A percentile compares a stretch with the other conserved stretches of the same genome.
phyloP scores from a whole-genome alignment of 2,329 filamentous ascomycete genomes.

The Harringtonia aguacate region DNA sequence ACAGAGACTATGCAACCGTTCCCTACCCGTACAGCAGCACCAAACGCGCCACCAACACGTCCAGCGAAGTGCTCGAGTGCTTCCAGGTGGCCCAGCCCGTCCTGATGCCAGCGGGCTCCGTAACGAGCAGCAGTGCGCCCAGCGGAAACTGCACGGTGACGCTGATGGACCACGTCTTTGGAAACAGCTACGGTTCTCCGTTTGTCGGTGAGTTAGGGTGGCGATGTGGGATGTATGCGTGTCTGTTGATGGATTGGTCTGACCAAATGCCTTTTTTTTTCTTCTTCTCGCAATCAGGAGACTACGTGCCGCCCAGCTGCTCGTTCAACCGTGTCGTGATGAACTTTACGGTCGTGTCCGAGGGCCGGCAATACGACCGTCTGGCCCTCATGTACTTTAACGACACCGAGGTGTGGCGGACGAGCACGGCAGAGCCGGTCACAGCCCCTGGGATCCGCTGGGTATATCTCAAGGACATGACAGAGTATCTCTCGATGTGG shows the following conservation, averaged over 20 bases:
- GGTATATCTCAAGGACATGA: constrained; percentile 73
- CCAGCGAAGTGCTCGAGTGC: constrained; percentile 42
- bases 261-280: too few species aligned
- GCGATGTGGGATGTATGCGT: too few species aligned
- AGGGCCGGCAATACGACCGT: constrained; percentile 66
- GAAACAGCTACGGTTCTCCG: constrained; percentile 59
- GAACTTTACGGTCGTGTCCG: constrained; percentile 63
- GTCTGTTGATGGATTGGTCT: too few species aligned
- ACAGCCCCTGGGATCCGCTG: constrained; percentile 55
- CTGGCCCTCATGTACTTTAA: constrained; percentile 66
- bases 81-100: constrained; percentile 63
- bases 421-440: constrained; percentile 72
- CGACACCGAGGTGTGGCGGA: constrained; percentile 72
- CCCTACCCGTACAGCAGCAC: background rate
- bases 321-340: constrained; percentile 64
- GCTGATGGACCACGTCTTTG: constrained; percentile 65
- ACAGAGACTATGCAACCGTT: background rate
- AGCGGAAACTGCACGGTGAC: constrained; percentile 35
- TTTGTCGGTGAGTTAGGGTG: constrained; percentile 49
- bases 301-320: constrained; percentile 57
- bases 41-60: constrained; percentile 13
- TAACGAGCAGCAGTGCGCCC: constrained; percentile 15
- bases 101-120: constrained; percentile 33
- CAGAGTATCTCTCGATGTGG: constrained; percentile 59
- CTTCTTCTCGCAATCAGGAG: constrained; percentile 15